These are phyloP conservation scores for Barnettozyma wickerhamii DNA, from an alignment of 805 yeast species.

Conservation along the genomic window DNA sequence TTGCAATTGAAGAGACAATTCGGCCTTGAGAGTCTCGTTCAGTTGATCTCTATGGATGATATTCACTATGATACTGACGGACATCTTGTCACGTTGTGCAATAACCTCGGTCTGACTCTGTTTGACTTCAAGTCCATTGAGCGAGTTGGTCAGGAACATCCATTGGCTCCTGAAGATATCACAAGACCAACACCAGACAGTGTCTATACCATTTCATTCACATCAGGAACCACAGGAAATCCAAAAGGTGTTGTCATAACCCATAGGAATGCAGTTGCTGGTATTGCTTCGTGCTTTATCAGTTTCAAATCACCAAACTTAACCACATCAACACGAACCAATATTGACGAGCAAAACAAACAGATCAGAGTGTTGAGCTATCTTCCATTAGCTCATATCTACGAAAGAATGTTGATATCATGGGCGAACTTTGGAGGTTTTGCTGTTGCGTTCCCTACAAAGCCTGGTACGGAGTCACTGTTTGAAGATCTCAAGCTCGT, in stretches of 20 bases:
- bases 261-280: slow-evolving; percentile 41
- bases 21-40: slow-evolving; percentile 31
- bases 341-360: slow-evolving; percentile 16
- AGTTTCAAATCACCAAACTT: slow-evolving; percentile 10
- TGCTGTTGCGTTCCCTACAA: slow-evolving; percentile 43
- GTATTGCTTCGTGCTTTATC: slow-evolving; percentile 26
- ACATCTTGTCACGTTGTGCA: slow-evolving; percentile 19
- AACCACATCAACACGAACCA: slow-evolving; percentile 6
- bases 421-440: slow-evolving; percentile 33
- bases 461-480: slow-evolving; percentile 38
- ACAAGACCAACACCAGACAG: slow-evolving; percentile 35
- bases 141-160: slow-evolving; percentile 27
- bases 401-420: slow-evolving; percentile 42
- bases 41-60: slow-evolving; percentile 45
- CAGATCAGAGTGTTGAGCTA: slow-evolving; percentile 34
- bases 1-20: slow-evolving; percentile 35
- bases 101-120: slow-evolving; percentile 29
- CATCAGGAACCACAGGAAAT: slow-evolving; percentile 63
- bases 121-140: slow-evolving; percentile 31
- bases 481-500: slow-evolving; percentile 45
- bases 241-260: slow-evolving; percentile 57
- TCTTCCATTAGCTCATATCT: slow-evolving; percentile 59
- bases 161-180: slow-evolving; percentile 28
- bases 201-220: slow-evolving; percentile 51
- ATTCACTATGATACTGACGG: slow-evolving; percentile 26